These are phyloP conservation scores for Phytophthora europaea DNA, from an alignment of 352 stramenopile genomes.

Conservation along the genomic window DNA sequence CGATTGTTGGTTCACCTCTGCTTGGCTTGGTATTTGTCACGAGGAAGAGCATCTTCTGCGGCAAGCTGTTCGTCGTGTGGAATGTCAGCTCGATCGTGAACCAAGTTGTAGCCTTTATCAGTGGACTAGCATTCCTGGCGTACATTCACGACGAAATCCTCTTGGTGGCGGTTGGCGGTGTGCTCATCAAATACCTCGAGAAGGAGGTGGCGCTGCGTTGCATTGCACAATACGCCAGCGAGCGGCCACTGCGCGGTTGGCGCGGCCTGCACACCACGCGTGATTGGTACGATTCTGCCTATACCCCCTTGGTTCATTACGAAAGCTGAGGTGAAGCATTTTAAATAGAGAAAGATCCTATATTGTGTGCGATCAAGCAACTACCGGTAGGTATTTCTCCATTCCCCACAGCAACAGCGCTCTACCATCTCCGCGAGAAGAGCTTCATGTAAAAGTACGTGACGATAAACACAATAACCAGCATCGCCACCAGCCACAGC, in stretches of 20 bases:
- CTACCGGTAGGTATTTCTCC: too few species aligned
- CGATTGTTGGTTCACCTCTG: conserved; percentile 65
- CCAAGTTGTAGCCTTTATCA: conserved; percentile 68
- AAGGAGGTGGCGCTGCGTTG: conserved; percentile 76
- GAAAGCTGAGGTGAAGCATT: conserved; percentile 49
- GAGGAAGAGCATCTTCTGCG: conserved; percentile 79
- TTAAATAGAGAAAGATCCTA: conserved; percentile 27
- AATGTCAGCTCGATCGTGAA: conserved; percentile 80
- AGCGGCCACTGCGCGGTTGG: conserved; percentile 78
- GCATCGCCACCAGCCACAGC: conserved; percentile 68
- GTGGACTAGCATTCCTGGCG: conserved; percentile 61
- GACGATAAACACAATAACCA: conserved; percentile 70
- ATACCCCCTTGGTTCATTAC: conserved; percentile 82
- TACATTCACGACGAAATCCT: conserved; percentile 85
- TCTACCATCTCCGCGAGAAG: conserved; percentile 68
- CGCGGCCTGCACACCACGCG: conserved; percentile 83
- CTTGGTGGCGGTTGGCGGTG: conserved; percentile 53
- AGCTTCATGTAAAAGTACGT: conserved; percentile 88
- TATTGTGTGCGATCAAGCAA: conserved; percentile 19
- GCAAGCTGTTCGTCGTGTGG: conserved; percentile 81
- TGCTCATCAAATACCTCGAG: conserved; percentile 78
- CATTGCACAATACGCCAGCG: conserved; percentile 80
- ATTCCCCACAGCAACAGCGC: too few species aligned
- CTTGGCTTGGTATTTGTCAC: conserved; percentile 80
- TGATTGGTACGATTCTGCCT: conserved; percentile 90